Evolutionary conservation across 805 yeast genomes (phyloP).

Genomic region (Wickerhamiella alocasiicola): DNA sequence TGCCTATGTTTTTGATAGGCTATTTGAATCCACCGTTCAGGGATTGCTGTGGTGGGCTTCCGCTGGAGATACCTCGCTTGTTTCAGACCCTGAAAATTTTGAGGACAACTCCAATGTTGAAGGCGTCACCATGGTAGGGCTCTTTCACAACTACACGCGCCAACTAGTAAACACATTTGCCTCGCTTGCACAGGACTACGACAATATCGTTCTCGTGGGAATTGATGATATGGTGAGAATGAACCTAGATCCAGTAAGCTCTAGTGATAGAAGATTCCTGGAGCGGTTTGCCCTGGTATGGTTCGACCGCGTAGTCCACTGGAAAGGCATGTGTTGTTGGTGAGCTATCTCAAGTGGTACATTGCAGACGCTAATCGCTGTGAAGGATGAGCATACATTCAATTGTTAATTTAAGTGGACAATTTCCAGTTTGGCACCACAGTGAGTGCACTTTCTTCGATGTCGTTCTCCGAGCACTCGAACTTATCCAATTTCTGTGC

Average conservation of each 20-base stretch:
- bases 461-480: too few relatives aligned
- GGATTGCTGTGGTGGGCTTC: conserved; percentile 82
- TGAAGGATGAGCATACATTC: too few relatives aligned
- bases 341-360: too few relatives aligned
- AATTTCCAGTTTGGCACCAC: too few relatives aligned
- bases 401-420: too few relatives aligned
- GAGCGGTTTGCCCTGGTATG: conserved; percentile 33
- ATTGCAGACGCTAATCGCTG: too few relatives aligned
- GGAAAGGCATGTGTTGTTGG: conserved; percentile 26
- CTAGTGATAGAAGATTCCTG: conserved; percentile 36
- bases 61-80: conserved; percentile 49
- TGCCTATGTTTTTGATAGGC: conserved; percentile 12
- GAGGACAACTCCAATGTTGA: conserved; percentile 32
- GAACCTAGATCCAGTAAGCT: conserved; percentile 47
- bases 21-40: conserved; percentile 17
- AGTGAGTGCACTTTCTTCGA: too few relatives aligned
- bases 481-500: too few relatives aligned
- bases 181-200: conserved; percentile 29
- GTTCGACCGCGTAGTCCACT: conserved; percentile 38
- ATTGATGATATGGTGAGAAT: conserved; percentile 39
- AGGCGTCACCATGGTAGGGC: conserved; percentile 34
- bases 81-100: conserved; percentile 20
- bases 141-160: conserved; percentile 39
- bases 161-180: conserved; percentile 32
- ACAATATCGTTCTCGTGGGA: conserved; percentile 25